Base-by-base conservation (phyloP, 805 yeast genomes). In the Wickerhamiella azymoides region DNA sequence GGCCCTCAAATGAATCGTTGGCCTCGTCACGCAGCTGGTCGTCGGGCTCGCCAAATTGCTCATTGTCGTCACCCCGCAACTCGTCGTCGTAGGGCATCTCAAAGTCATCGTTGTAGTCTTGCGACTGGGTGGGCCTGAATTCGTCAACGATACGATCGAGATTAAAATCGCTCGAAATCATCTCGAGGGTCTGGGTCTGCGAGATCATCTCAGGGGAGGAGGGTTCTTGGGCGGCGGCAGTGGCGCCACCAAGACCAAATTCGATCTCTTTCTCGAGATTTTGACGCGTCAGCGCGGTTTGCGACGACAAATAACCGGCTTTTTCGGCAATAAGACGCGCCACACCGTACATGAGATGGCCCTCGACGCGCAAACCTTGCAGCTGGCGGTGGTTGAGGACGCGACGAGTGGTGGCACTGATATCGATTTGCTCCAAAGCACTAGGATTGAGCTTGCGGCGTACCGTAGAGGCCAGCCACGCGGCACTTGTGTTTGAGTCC, bases 291-390 rank as follows among this genome's bases (percentile, higher is more conserved):
- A 21, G 10, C 13, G 17, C 21, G 26, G 45, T 36, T 18, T 32
- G 33, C 2, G 39, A 16, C 13, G 36, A 37, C 17, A 42, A 27
- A 5, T 18, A 13, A 7, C 27, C 35, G 6, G 45, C 19, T 35
- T 42, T 42, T 27, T 42, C 40, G 2, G 45, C 45, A 11, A 42
- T 32, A 1, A 42, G 16, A 5, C 26, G 26, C 21, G 36, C 45
- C 5, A 42, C 40, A 18, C 45, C 45, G 38, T 33, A 42, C 45
- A 42, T 42, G 24, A 42, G 30, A 18, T 42, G 45, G 6, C 45
- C 40, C 28, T 42, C 45, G 17, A 42, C 36, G 40, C 45, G 45
- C 11, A 42, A 13, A 5, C 45, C 32, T 11, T 27, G 45, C 19
- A 42, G 40, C 10, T 26, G 13, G n/a, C 27, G 18, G 7, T 18